Percentiles rank a stretch among this genome's conserved stretches.
phyloP scores from a whole-genome alignment of 352 stramenopile genomes.

The Sclerospora graminicola region DNA sequence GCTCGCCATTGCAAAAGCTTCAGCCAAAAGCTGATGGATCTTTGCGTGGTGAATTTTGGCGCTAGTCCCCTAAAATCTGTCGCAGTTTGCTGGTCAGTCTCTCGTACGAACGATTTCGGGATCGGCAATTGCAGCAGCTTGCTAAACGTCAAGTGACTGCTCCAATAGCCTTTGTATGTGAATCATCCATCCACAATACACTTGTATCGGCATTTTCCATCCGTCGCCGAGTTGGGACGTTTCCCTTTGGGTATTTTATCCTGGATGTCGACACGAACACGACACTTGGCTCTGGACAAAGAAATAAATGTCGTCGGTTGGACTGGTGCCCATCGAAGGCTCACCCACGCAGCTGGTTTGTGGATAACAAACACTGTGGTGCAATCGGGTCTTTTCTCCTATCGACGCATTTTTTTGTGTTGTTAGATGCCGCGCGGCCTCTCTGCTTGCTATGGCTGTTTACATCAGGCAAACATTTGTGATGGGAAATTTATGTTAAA shows the following conservation, averaged over 20 bases:
- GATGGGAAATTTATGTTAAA: constrained; percentile 36
- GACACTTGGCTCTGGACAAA: constrained; percentile 46
- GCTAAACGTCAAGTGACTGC: too few relatives aligned
- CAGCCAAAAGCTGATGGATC: too few relatives aligned
- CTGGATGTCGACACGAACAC: constrained; percentile 38
- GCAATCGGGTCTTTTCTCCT: constrained; percentile 52
- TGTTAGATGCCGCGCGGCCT: constrained; percentile 41
- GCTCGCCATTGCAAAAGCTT: too few relatives aligned
- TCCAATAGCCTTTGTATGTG: too few relatives aligned
- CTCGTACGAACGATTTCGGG: too few relatives aligned
- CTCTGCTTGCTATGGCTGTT: constrained; percentile 28
- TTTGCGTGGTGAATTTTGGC: too few relatives aligned
- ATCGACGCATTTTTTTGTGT: constrained; percentile 66
- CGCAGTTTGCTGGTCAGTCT: too few relatives aligned
- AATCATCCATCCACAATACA: too few relatives aligned
- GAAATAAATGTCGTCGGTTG: constrained; percentile 25
- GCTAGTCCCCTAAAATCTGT: too few relatives aligned
- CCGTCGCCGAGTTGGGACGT: constrained; percentile 31
- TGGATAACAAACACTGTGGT: constrained; percentile 62
- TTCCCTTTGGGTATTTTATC: constrained; percentile 61
- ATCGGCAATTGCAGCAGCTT: too few relatives aligned
- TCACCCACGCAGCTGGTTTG: constrained; percentile 68
- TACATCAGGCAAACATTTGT: constrained; percentile 47
- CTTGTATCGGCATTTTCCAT: too few relatives aligned
- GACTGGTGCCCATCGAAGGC: constrained; percentile 56